phyloP scores from a whole-genome alignment of 441 rosid genomes.

The Gossypium aridum region DNA sequence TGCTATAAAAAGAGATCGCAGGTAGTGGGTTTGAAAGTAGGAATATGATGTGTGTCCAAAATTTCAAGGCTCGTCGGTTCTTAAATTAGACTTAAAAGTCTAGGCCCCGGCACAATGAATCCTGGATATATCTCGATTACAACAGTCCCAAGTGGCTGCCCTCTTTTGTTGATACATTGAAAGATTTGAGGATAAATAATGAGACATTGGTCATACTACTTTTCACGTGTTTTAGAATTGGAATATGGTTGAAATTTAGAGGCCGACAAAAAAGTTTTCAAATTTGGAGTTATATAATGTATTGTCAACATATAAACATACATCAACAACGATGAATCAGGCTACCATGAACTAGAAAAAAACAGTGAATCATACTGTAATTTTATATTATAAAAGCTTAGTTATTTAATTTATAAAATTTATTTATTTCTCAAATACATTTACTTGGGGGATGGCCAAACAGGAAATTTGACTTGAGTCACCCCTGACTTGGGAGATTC shows the following conservation, averaged over 20 bases:
- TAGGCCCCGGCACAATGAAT: not conserved
- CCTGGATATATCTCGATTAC: not conserved
- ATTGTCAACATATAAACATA: not conserved
- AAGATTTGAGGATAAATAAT: not conserved
- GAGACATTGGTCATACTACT: not conserved
- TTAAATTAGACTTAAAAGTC: not conserved
- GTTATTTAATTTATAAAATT: too few relatives aligned
- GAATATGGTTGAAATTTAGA: not conserved
- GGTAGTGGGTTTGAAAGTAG: not conserved
- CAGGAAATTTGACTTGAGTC: too few relatives aligned
- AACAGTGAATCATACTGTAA: too few relatives aligned
- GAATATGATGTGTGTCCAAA: not conserved
- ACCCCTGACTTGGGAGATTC: too few relatives aligned
- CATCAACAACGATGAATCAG: too few relatives aligned
- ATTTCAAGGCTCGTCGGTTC: not conserved
- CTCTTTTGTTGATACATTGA: not conserved
- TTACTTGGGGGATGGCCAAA: too few relatives aligned
- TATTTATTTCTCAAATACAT: too few relatives aligned
- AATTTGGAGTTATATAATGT: not conserved
- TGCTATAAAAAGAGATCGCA: too few relatives aligned
- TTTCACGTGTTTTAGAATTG: conserved; percentile 3
- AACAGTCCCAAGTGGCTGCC: not conserved
- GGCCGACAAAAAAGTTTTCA: not conserved
- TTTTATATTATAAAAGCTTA: too few relatives aligned
- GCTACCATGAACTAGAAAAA: too few relatives aligned